Evolutionary conservation across 768 basidiomycete genomes (phyloP).

Genomic region (Tylopilus rubrobrunneus): DNA sequence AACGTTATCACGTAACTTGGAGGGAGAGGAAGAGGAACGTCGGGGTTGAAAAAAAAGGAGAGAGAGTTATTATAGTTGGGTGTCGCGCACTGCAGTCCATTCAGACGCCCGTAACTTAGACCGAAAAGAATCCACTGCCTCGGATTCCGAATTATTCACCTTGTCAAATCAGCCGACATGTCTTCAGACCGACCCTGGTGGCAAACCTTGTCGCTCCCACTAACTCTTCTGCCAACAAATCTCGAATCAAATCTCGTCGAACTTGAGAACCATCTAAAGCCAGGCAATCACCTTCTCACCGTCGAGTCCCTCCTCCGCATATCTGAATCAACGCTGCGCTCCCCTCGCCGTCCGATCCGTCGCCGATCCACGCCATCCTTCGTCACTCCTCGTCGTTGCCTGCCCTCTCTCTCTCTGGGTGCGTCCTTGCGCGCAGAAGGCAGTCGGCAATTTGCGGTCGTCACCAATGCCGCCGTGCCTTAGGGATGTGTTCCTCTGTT

Average conservation of each 20-base stretch:
- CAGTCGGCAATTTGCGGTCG: slow-evolving; percentile 30
- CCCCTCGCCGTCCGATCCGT: not conserved
- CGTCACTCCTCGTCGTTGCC: not conserved
- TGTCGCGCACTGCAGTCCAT: slow-evolving; percentile 8
- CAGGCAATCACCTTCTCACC: slow-evolving; percentile 20
- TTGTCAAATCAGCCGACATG: slow-evolving; percentile 37
- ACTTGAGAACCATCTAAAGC: slow-evolving; percentile 16
- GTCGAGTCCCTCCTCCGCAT: not conserved
- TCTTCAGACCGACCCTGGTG: slow-evolving; percentile 33
- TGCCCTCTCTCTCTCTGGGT: not conserved
- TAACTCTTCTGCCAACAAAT: slow-evolving; percentile 18
- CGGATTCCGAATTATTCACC: slow-evolving; percentile 50
- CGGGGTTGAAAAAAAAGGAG: slow-evolving; percentile 44
- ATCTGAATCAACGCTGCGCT: not conserved
- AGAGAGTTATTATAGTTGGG: slow-evolving; percentile 34
- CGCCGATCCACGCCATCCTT: not conserved
- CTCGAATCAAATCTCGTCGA: slow-evolving; percentile 32
- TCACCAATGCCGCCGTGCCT: slow-evolving; percentile 29
- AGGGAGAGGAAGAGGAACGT: slow-evolving; percentile 38
- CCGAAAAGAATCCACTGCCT: slow-evolving; percentile 30
- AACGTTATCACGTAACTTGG: slow-evolving; percentile 41
- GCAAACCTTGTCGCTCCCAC: slow-evolving; percentile 29
- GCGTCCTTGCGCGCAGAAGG: slow-evolving; percentile 1
- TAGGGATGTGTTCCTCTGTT: slow-evolving; percentile 38
- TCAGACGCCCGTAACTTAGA: slow-evolving; percentile 28